A percentile compares a stretch with the other conserved stretches of the same genome.
phyloP scores from a whole-genome alignment of 1,284 basidiomycete genomes.

The Cryptococcus sp. region DNA sequence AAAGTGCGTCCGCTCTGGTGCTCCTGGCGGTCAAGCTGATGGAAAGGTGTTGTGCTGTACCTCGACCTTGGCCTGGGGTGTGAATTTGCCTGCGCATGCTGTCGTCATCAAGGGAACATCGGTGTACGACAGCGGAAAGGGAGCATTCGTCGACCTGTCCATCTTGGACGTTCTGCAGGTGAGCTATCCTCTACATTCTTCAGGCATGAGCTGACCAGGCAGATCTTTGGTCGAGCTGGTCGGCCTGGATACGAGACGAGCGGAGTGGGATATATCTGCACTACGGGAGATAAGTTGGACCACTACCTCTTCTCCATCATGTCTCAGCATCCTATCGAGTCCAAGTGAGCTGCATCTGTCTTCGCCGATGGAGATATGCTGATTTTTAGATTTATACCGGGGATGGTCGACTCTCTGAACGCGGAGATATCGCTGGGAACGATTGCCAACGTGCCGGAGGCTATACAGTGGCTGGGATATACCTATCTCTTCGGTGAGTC shows the following conservation, averaged over 20 bases:
- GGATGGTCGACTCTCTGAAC: slow-evolving; percentile 88
- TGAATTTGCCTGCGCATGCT: slow-evolving; percentile 97
- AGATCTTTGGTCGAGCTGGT: slow-evolving; percentile 94
- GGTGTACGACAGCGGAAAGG: slow-evolving; percentile 83
- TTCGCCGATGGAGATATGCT: slow-evolving; percentile 2
- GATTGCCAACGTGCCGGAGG: slow-evolving; percentile 80
- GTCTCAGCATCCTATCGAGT: slow-evolving; percentile 84
- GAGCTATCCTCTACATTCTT: slow-evolving; percentile 5
- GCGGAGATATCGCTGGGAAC: slow-evolving; percentile 95
- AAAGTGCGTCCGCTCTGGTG: slow-evolving; percentile 57
- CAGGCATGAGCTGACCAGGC: slow-evolving; percentile 2
- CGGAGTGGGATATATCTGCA: slow-evolving; percentile 96
- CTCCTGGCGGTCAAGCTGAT: background rate
- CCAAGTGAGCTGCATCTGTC: slow-evolving; percentile 57
- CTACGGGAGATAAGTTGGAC: slow-evolving; percentile 82
- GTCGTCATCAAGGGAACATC: slow-evolving; percentile 98
- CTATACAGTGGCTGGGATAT: slow-evolving; percentile 92
- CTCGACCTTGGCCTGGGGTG: slow-evolving; percentile 98
- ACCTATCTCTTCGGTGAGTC: slow-evolving; percentile 73
- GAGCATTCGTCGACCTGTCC: slow-evolving; percentile 86
- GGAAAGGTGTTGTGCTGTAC: slow-evolving; percentile 91
- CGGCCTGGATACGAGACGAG: slow-evolving; percentile 92
- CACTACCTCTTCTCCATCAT: slow-evolving; percentile 89
- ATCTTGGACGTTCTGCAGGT: slow-evolving; percentile 89
- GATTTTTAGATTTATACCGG: slow-evolving; percentile 64